Conservation (phyloP, 371 early-diverging fungal species). For the Cokeromyces recurvatus region DNA sequence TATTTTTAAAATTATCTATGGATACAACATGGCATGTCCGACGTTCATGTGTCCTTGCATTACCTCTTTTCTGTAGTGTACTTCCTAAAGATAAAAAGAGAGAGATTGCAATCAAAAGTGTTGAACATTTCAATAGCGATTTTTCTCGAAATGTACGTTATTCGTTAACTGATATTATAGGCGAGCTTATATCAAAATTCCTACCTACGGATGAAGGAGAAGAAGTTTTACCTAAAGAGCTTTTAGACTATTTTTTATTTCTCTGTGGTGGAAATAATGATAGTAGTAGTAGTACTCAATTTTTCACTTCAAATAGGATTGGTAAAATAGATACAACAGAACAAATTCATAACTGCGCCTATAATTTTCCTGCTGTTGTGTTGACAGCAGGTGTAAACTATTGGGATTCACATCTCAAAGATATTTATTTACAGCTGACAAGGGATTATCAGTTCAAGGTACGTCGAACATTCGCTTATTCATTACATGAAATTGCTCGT, state of each 20-base stretch:
- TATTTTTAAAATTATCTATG: constrained; percentile 44
- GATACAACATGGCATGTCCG: constrained; percentile 65
- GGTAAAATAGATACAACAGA: constrained; percentile 44
- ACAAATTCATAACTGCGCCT: constrained; percentile 55
- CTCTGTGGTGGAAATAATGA: too few species aligned
- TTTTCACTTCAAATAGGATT: constrained; percentile 19
- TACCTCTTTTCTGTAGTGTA: constrained; percentile 45
- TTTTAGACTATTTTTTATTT: constrained; percentile 41
- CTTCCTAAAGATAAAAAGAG: constrained; percentile 40
- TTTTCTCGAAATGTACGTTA: constrained; percentile 58
- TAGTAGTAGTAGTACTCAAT: too few species aligned
- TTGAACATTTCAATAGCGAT: constrained; percentile 47
- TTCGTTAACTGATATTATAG: constrained; percentile 53
- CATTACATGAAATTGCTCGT: constrained; percentile 55
- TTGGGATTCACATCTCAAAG: constrained; percentile 51
- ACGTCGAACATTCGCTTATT: constrained; percentile 55
- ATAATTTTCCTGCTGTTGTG: constrained; percentile 59
- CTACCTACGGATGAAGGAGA: constrained; percentile 43
- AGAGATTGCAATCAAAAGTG: constrained; percentile 37
- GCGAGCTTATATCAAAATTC: constrained; percentile 56
- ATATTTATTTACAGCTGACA: constrained; percentile 44
- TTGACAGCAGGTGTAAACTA: constrained; percentile 53
- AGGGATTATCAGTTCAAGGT: constrained; percentile 58
- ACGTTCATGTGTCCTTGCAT: constrained; percentile 49
- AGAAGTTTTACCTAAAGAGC: constrained; percentile 32